A percentile compares a stretch with the other conserved stretches of the same genome.
Evolutionary conservation across 176 grass and related monocot genomes (phyloP).

Genomic region (Carex pumila): DNA sequence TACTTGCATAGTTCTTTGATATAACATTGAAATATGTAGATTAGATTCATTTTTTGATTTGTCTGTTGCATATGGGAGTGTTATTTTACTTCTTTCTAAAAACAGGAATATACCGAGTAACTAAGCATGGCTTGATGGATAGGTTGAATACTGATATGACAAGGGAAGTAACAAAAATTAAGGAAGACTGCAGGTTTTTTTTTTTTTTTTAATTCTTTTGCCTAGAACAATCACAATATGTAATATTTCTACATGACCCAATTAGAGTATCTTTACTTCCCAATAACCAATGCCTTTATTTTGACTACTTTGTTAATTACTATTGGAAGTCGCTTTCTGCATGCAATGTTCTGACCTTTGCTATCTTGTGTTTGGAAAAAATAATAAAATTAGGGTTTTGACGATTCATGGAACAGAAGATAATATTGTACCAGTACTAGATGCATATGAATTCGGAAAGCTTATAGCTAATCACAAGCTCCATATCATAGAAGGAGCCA

Average conservation of each 20-base stretch:
- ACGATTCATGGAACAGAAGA: constrained; percentile 73
- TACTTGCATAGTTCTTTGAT: not conserved
- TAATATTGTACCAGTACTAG: constrained; percentile 51
- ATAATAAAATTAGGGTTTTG: constrained; percentile 46
- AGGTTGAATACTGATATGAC: constrained; percentile 65
- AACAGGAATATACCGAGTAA: constrained; percentile 60
- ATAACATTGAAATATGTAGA: not conserved
- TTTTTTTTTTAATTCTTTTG: constrained; percentile 14
- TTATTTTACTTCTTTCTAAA: not conserved
- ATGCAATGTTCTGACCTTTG: not conserved
- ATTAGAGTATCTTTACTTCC: not conserved
- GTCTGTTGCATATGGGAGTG: not conserved
- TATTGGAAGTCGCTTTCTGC: not conserved
- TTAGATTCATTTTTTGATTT: not conserved
- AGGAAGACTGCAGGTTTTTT: constrained; percentile 66
- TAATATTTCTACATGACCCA: not conserved
- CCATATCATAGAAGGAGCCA: constrained; percentile 63
- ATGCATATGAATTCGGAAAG: constrained; percentile 74
- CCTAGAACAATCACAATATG: not conserved
- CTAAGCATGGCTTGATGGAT: constrained; percentile 73
- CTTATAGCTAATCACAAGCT: constrained; percentile 72
- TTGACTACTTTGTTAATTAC: not conserved
- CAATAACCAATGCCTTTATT: not conserved
- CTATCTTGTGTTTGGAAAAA: not conserved
- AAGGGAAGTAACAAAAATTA: constrained; percentile 45